Evolutionary conservation across 345 rosid genomes (phyloP).

Genomic region (Psidium friedrichsthalianum): DNA sequence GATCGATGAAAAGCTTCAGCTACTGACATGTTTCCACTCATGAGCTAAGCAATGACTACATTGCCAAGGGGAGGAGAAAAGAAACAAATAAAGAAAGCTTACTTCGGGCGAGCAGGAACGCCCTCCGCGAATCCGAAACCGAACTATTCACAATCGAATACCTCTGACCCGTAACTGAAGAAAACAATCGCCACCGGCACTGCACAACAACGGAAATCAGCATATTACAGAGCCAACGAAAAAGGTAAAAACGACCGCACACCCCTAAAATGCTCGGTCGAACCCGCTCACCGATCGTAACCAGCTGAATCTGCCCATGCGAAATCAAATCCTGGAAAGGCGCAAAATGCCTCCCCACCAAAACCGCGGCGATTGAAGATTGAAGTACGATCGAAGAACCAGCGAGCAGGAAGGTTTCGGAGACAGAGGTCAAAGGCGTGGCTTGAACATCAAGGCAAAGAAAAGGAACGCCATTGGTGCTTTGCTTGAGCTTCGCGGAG

Average conservation of each 20-base stretch:
- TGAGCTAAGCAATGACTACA: neutral
- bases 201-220: slow-evolving; percentile 2
- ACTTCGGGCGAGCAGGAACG: slow-evolving; percentile 25
- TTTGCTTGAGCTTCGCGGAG: neutral
- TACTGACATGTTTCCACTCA: neutral
- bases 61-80: neutral
- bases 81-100: neutral
- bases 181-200: slow-evolving; percentile 41
- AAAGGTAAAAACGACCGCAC: slow-evolving; percentile 1
- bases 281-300: slow-evolving; percentile 28
- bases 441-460: neutral
- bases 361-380: neutral
- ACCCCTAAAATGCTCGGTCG: neutral
- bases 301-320: slow-evolving; percentile 48
- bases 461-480: neutral
- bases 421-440: neutral
- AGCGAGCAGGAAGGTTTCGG: neutral
- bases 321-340: neutral
- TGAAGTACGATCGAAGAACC: neutral
- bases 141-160: neutral
- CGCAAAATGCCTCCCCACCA: neutral
- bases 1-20: neutral
- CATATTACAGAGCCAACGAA: neutral
- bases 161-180: slow-evolving; percentile 10
- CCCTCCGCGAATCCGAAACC: slow-evolving; percentile 1